Base-by-base conservation (phyloP, 306 rosid genomes). In the Abrus pulchellus region DNA sequence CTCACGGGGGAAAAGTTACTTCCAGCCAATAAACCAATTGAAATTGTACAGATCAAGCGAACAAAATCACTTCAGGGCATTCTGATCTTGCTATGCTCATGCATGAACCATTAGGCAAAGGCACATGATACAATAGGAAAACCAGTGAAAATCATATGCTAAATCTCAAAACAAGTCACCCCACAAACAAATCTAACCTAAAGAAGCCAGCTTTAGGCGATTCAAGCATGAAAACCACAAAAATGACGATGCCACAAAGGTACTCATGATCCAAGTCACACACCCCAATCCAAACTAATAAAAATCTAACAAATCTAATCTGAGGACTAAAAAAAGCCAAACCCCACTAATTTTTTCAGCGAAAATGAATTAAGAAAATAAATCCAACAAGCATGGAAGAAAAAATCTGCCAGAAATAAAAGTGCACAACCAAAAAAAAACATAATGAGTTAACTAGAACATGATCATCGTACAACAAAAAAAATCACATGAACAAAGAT, bases 131-230 rank as follows among this genome's bases (percentile, higher is more conserved):
- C 8, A 63, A 43, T n/a, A 41, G 2, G 27, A n/a, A 33, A 77
- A 43, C 45, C 47, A 60, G 27, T 5, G 36, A 70, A 20, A 71
- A 71, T 70, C 48, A 70, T 74, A 36, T 70, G 34, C 54, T 61
- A 74, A 57, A 47, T 67, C 72, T 57, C 56, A 75, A 3, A 75
- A 49, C 14, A 68, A 68, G 63, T 9, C 27, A 28, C 45, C 29
- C 75, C 65, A 72, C 20, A 10, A 83, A 56, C 80, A 65, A 72
- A 83, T 36, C 62, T 7, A 70, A 61, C 74, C 74, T 76, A 76
- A 76, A 76, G 14, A 61, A 30, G 0, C 59, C 56, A 77, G 1
- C 47, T 62, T 63, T 44, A 27, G 0, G 27, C 60, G 29, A 80
- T 49, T 50, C 44, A 53, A 71, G 40, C 74, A 43, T 38, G 2